These are phyloP conservation scores for Luzula sylvatica DNA, from an alignment of 176 grass and related monocot genomes.

Conservation along the genomic window DNA sequence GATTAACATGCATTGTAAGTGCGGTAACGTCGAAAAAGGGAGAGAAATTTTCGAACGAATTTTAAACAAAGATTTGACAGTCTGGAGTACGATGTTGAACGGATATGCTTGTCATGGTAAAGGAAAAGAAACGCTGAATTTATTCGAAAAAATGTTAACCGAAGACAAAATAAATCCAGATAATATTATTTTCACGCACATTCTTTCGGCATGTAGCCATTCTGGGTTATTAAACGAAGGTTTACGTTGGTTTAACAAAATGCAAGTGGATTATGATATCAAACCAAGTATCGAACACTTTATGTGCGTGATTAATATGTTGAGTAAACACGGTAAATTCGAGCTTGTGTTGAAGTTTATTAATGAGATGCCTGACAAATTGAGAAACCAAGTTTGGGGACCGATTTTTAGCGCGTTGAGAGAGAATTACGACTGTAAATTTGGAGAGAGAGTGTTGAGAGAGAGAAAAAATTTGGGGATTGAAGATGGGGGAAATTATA, in stretches of 20 bases:
- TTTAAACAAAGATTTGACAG: slow-evolving; percentile 35
- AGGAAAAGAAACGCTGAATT: slow-evolving; percentile 29
- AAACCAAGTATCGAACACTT: slow-evolving; percentile 45
- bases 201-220: slow-evolving; percentile 51
- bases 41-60: slow-evolving; percentile 49
- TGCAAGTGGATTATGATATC: slow-evolving; percentile 35
- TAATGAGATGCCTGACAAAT: slow-evolving; percentile 27
- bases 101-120: slow-evolving; percentile 50
- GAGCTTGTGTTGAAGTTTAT: slow-evolving; percentile 31
- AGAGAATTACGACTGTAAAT: slow-evolving; percentile 23
- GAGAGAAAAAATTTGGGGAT: slow-evolving; percentile 24
- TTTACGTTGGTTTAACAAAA: slow-evolving; percentile 30
- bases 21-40: slow-evolving; percentile 31
- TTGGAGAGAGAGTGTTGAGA: slow-evolving; percentile 22
- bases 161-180: slow-evolving; percentile 39
- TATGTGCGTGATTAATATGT: slow-evolving; percentile 59
- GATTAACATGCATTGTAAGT: slow-evolving; percentile 47
- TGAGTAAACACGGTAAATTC: slow-evolving; percentile 40
- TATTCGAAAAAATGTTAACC: slow-evolving; percentile 45
- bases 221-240: slow-evolving; percentile 57
- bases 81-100: slow-evolving; percentile 64
- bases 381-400: slow-evolving; percentile 32
- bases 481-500: slow-evolving; percentile 34
- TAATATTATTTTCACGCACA: slow-evolving; percentile 47
- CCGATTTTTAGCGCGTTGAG: slow-evolving; percentile 35